Evolutionary conservation across 768 basidiomycete genomes (phyloP), one percentile per base, ranked within the genome.

Genomic region (Pleurotus citrinopileatus): DNA sequence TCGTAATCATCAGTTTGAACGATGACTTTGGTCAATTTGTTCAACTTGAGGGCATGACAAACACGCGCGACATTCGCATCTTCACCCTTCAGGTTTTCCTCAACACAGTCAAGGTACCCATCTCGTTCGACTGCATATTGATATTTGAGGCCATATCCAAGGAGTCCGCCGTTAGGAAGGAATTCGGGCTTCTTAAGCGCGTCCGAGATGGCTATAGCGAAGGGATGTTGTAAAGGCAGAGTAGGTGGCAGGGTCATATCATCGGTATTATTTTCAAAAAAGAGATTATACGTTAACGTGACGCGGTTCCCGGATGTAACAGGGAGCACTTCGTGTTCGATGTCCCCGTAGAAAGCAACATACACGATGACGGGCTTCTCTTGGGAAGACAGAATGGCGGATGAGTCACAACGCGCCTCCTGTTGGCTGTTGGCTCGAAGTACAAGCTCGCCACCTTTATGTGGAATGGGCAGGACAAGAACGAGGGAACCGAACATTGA

Each of bases 401-500:
- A 57, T 6, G 73, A 72, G 55, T 77, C 70, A 48, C 74, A 66
- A 1, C 44, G 57, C 66, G 67, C 69, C 38, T 71, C 70, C 3
- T 59, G 55, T n/a, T n/a, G n/a, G 17, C 56, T 63, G 9, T 46
- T 48, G 19, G 66, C 61, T 2, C 63, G 65, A 2, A 80, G 61
- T 4, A 64, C 46, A 13, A 75, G 65, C 10, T 61, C 59, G 5
- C 76, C 77, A 3, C 75, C 76, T 26, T 70, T 65, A 56, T 78
- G 71, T 0, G 58, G 4, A 4, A 73, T 70, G 13, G 77, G 78
- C 40, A 78, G 68, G 13, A 74, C 65, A 23, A 78, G 40, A 3
- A 77, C 69, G 22, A 80, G 65, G 0, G 77, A 77, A 2, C 75
- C 75, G 29, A 79, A 71, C 68, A 75, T 75, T 19, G 58, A 55